Evolutionary conservation across 2,329 filamentous ascomycete genomes (phyloP), one percentile per base, ranked within the genome.

Genomic region (Boeremia exigua): DNA sequence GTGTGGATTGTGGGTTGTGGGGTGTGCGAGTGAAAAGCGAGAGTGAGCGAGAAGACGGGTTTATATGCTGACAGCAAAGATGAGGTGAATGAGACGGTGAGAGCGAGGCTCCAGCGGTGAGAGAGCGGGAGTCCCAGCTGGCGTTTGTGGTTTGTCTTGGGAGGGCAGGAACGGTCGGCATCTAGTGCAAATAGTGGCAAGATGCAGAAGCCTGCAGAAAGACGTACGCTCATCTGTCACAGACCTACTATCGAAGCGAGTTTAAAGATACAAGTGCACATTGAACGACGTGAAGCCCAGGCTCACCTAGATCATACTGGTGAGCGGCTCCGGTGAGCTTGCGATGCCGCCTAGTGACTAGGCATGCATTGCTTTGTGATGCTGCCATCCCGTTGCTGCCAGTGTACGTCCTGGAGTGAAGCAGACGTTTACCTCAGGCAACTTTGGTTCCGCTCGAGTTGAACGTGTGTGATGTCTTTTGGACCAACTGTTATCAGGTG

Each of bases 91-190:
- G 46, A 34, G 37, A 46, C 2, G 19, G 29, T 36, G 50, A 25
- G 14, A 23, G 8, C 8, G 12, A 10, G 27, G 14, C 19, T 10
- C 6, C 5, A 14, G 34, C 34, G 40, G 28, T 49, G 45, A 49
- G 39, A 28, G 6, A 11, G 33, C 27, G 38, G 28, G 51, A 44
- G 27, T 19, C 19, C 34, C 33, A 44, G 44, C 33, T 44, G 44
- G 11, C 39, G 39, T 54, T 39, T 54, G 38, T 7, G 23, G 8
- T 23, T 29, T 36, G 25, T n/a, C 17, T 19, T 7, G 34, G 36
- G 29, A 34, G 32, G 51, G 46, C 40, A 55, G 40, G 40, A 25
- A 28, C 52, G 34, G 37, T 15, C 34, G 15, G 33, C 32, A 17
- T 11, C 25, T 6, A 11, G 6, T 11, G 3, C 19, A 23, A 23